These are phyloP conservation scores for Aspergillus sojae DNA, from an alignment of 2,329 filamentous ascomycete species.

Conservation along the genomic window DNA sequence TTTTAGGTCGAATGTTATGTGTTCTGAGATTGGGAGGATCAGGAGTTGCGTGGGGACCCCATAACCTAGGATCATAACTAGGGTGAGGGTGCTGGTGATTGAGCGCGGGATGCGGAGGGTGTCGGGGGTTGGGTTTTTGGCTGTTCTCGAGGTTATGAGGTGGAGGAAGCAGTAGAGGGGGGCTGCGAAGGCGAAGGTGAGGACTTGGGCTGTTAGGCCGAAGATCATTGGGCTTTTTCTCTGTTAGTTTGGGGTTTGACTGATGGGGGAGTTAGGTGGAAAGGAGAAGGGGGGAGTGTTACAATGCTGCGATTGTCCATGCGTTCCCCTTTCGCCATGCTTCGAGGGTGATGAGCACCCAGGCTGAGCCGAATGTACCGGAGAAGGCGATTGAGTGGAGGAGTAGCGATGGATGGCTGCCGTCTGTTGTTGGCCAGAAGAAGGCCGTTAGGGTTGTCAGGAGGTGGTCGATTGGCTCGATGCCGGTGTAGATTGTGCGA, in stretches of 20 bases:
- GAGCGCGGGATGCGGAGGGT: conserved; percentile 37
- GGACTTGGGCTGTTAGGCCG: conserved; percentile 46
- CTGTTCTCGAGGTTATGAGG: conserved; percentile 46
- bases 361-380: conserved; percentile 46
- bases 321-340: conserved; percentile 49
- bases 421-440: conserved; percentile 45
- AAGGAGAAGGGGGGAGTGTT: not conserved
- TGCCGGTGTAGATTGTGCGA: conserved; percentile 37
- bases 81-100: conserved; percentile 41
- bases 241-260: not conserved
- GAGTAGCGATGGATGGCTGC: conserved; percentile 36
- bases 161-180: conserved; percentile 49
- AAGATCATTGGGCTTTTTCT: conserved; percentile 37
- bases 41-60: conserved; percentile 49
- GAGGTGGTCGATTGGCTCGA: conserved; percentile 35
- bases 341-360: conserved; percentile 49
- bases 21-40: conserved; percentile 44
- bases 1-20: conserved; percentile 45
- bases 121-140: conserved; percentile 35
- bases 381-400: conserved; percentile 44
- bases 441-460: conserved; percentile 39
- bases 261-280: too few species aligned
- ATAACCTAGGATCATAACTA: conserved; percentile 48
- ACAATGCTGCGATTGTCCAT: conserved; percentile 39
- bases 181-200: conserved; percentile 48